A percentile compares a stretch with the other conserved stretches of the same genome.
phyloP scores from a whole-genome alignment of 1,139 yeast genomes.

The Kodamaea fungicola region DNA sequence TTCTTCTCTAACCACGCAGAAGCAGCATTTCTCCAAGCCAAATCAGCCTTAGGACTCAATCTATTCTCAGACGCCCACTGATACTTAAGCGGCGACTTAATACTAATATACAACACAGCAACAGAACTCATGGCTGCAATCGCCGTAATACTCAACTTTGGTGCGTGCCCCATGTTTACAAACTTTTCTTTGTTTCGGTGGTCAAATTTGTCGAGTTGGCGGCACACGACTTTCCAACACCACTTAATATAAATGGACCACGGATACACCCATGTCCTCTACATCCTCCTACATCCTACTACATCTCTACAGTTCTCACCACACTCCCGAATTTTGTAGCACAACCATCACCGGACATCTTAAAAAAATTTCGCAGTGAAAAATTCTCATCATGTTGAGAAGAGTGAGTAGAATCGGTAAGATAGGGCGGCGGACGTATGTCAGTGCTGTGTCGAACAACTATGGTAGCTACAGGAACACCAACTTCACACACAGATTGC shows the following conservation, averaged over 20 bases:
- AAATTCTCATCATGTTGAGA: constrained; percentile 2
- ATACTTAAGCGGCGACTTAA: constrained; percentile 47
- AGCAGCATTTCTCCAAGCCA: constrained; percentile 52
- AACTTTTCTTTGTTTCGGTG: constrained; percentile 19
- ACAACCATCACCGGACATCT: background rate
- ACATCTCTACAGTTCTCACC: no score
- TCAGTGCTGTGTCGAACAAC: constrained; percentile 27
- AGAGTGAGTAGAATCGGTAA: background rate
- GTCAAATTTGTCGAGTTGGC: constrained; percentile 9
- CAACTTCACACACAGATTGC: constrained; percentile 45
- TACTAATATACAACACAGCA: constrained; percentile 31
- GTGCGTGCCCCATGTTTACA: constrained; percentile 38
- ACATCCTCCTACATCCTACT: no score
- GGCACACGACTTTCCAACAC: background rate
- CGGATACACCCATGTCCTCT: no score
- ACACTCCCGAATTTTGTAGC: constrained; percentile 1
- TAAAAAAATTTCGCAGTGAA: constrained; percentile 7
- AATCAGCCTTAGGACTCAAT: constrained; percentile 48
- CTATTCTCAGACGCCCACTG: constrained; percentile 42
- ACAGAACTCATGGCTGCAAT: constrained; percentile 48
- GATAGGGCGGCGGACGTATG: constrained; percentile 14
- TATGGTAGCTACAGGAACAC: constrained; percentile 42
- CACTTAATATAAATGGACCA: no score
- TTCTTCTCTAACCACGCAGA: constrained; percentile 44
- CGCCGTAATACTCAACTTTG: constrained; percentile 41